phyloP scores from a whole-genome alignment of 768 basidiomycete species.

The Lepiota brunneoincarnata region DNA sequence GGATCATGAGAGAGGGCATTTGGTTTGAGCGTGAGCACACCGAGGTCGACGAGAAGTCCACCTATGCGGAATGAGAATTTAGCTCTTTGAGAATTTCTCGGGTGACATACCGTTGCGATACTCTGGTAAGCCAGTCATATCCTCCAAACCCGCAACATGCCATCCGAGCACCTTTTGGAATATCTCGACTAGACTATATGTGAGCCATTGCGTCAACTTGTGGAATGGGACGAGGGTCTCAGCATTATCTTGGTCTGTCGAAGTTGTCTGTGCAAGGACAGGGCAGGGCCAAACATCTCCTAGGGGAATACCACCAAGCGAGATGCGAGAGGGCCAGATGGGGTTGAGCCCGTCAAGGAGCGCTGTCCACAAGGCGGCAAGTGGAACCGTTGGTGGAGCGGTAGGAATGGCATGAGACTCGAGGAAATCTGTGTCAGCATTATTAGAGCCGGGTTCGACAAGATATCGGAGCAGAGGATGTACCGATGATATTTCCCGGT shows the following conservation, averaged over 20 bases:
- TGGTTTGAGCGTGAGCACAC: conserved; percentile 69
- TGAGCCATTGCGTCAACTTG: conserved; percentile 93
- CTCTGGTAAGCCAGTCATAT: conserved; percentile 92
- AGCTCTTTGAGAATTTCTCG: not conserved
- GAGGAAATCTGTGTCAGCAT: conserved; percentile 58
- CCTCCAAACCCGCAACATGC: conserved; percentile 77
- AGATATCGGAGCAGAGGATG: conserved; percentile 8
- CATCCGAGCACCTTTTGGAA: conserved; percentile 76
- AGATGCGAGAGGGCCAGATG: conserved; percentile 85
- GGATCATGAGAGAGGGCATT: conserved; percentile 49
- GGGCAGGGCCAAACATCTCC: conserved; percentile 95
- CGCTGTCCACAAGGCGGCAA: conserved; percentile 76
- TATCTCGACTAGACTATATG: conserved; percentile 85
- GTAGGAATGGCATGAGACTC: conserved; percentile 46
- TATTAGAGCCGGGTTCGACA: not conserved
- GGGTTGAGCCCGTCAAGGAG: conserved; percentile 80
- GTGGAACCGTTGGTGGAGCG: conserved; percentile 51
- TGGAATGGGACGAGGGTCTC: conserved; percentile 90
- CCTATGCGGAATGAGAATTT: conserved; percentile 40
- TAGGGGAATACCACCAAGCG: conserved; percentile 65
- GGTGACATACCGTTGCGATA: conserved; percentile 77
- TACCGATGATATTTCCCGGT: conserved; percentile 83
- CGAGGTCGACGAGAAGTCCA: conserved; percentile 84
- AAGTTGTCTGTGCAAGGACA: conserved; percentile 32
- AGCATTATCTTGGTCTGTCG: conserved; percentile 36